Percentiles rank a stretch among this genome's conserved stretches.
Evolutionary conservation across 257 asterid species (phyloP).

Genomic region (Solanum appendiculatum): DNA sequence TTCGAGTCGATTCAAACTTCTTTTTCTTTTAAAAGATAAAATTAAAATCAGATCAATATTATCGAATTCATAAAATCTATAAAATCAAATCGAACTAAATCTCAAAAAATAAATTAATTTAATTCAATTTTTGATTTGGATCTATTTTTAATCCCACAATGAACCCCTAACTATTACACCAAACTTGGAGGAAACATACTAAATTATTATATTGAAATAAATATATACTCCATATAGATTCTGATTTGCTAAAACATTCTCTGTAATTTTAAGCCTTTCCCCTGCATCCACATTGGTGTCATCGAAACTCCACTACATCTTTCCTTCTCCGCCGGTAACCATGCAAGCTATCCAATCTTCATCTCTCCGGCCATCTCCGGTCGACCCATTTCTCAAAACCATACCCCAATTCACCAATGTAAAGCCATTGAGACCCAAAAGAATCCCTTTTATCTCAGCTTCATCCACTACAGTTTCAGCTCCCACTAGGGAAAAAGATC

Average conservation of each 20-base stretch:
- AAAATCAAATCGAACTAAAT: not conserved
- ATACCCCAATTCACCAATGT: not conserved
- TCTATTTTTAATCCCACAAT: too few species aligned
- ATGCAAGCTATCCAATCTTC: constrained; percentile 27
- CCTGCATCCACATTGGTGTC: constrained; percentile 3
- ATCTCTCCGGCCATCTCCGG: constrained; percentile 27
- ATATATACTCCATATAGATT: not conserved
- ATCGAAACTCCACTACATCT: constrained; percentile 9
- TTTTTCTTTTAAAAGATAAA: not conserved
- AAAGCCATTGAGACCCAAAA: constrained; percentile 1
- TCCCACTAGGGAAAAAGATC: constrained; percentile 38
- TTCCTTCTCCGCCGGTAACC: not conserved
- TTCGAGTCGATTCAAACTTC: not conserved
- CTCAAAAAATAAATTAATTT: not conserved
- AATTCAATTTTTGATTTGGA: too few species aligned
- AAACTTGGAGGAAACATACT: not conserved
- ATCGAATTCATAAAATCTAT: too few species aligned
- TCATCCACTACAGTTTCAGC: constrained; percentile 19
- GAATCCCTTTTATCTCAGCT: constrained; percentile 9
- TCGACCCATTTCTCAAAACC: constrained; percentile 27
- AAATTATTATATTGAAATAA: too few species aligned
- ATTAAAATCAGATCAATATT: too few species aligned
- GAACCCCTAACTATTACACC: too few species aligned
- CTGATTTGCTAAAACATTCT: not conserved
- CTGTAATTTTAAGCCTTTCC: not conserved